Base-by-base conservation (phyloP, 192 early-diverging fungal species). In the Dissophora ornata region DNA sequence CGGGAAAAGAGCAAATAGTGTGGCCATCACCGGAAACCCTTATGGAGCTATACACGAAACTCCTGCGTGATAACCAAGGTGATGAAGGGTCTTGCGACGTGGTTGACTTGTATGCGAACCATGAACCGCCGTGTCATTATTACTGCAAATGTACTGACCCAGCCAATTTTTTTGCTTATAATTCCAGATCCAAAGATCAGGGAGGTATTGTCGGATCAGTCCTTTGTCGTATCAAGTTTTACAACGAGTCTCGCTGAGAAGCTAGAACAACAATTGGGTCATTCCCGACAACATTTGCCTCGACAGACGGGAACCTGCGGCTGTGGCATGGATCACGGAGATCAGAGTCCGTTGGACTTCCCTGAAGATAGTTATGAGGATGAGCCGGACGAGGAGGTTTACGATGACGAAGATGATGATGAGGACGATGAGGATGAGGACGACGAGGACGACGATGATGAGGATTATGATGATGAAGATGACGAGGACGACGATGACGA, bases 41-140 rank as follows among this genome's bases (percentile, higher is more conserved):
- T 15, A 66, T 67, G 38, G 73, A 67, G 28, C 46, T 77, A 21
- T 77, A 77, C 26, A 58, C 57, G 6, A 53, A 24, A 2, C 45
- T 77, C n/a, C 32, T 67, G 3, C 57, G 45, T n/a, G 71, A 75
- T 30, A 61, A 55, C 40, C 46, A 75, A 45, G 71, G 71, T 75
- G 48, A 52, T 13, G 16, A 42, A 44, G 13, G 24, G 0, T 22
- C 16, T 45, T 44, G 10, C 13, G 19, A 15, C 25, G 11, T 57
- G 38, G 56, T 21, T 19, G 9, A 10, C 4, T 53, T 30, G 51
- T 8, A 16, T 2, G 7, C 8, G 13, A 38, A 6, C n/a, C n/a
- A n/a, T n/a, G n/a, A 38, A 38, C 13, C 36, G 36, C 36, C 36
- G 13, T 38, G 6, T 38, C 7, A 38, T 9, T 9, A 38, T 6